Base-by-base conservation (phyloP, 139 green algal species). In the Diplosphaera chodatii region DNA sequence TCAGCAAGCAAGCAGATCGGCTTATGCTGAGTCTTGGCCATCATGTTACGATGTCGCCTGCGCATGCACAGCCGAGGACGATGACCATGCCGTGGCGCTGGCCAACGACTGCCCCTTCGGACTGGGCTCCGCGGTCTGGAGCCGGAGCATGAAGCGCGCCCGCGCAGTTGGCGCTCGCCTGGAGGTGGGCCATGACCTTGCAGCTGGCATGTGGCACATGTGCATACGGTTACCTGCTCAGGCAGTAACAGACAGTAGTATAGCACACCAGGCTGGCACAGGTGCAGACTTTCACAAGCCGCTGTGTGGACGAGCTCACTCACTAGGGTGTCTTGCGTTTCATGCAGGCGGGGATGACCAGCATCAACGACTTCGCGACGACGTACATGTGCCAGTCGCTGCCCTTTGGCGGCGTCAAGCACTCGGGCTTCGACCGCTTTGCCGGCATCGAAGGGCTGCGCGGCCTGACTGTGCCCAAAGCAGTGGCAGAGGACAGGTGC, bases 331-430 rank as follows among this genome's bases (percentile, higher is more conserved):
- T n/a, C n/a, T n/a, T n/a, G n/a, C n/a, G n/a, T n/a, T n/a, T n/a
- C n/a, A n/a, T 2, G 5, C 73, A 90, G 66, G 90, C 87, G 6
- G 93, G 94, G 77, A 98, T 98, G 92, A 87, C 78, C 20, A 84
- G 78, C 75, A 91, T 98, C 78, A 99, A 99, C 74, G 95, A 99
- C 83, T 98, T 98, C 74, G 87, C 82, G 40, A 88, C 87, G 25
- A 98, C 92, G 55, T 98, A 98, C 83, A 97, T 99, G 94, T 95
- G 88, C 83, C 94, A 99, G 85, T 93, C 85, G 1, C 88, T 99
- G 82, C 95, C 95, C 1, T 99, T 99, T 87, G 95, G 95, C 30
- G 95, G 95, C 30, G 92, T 99, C 33, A 98, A 98, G 84, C 83
- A 96, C 41, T 91, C 78, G 41, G 95, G 95, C 63, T 99, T 98